Evolutionary conservation across 805 yeast genomes (phyloP), one percentile per base, ranked within the genome.

Genomic region (Yarrowia hollandica): DNA sequence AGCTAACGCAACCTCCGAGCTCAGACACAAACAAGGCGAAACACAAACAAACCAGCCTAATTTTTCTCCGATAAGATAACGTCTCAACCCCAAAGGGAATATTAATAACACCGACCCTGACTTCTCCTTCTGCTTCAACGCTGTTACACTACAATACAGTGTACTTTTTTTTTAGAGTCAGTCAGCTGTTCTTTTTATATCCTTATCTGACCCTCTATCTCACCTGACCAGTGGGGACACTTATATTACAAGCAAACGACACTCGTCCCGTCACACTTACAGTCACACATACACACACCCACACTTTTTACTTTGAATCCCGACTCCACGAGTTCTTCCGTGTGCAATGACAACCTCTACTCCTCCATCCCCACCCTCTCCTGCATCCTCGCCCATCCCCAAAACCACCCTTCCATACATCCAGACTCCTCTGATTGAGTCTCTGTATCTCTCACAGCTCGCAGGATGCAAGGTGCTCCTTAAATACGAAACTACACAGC

Each of bases 401-500:
- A 52, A 52, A 23, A 35, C 58, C 35, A 25, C 44, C 10, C 58
- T 52, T 12, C 69, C 69, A 4, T 68, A 68, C 60, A 59, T 67
- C 41, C 96, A 90, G 63, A 81, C 96, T 0, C 97, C 97, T 11
- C 75, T 89, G 30, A 78, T 86, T 1, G 77, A 78, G 57, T 96
- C 96, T 0, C 79, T 83, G 9, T 83, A 88, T 25, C 74, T 91
- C 39, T 86, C 96, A 0, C 85, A 84, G 60, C 83, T 80, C 64
- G 77, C 83, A 22, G 85, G 84, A 37, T 79, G 95, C 55, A 85
- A 84, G 56, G 86, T 91, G 8, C 77, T 79, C 61, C 74, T 90
- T 66, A 91, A 91, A 68, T 79, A 96, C 67, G 98, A 91, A 68
- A 95, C 88, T 64, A 76, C 88, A 25, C 78, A 90, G 52, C 96